Percentiles rank a stretch among this genome's conserved stretches.
These are phyloP conservation scores for Corinectria fuckeliana DNA, from an alignment of 2,329 filamentous ascomycete genomes.

Conservation along the genomic window DNA sequence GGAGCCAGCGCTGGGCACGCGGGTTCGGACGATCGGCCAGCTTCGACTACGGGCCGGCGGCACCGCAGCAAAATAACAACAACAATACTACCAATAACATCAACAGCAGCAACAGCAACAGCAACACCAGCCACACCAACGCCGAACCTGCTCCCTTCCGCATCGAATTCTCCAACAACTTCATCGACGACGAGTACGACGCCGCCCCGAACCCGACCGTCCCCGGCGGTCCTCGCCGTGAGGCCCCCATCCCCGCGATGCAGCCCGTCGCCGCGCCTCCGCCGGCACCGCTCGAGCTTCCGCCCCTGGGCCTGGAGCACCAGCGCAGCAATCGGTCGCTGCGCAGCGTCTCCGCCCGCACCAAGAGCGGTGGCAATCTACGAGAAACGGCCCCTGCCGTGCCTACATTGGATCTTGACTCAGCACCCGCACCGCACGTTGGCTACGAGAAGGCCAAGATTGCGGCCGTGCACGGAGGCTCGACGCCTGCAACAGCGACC, in stretches of 20 bases:
- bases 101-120: background rate
- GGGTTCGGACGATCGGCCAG: conserved; percentile 70
- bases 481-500: conserved; percentile 51
- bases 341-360: conserved; percentile 52
- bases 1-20: conserved; percentile 64
- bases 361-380: conserved; percentile 30
- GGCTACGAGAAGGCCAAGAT: conserved; percentile 67
- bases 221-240: conserved; percentile 75
- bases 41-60: conserved; percentile 69
- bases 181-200: conserved; percentile 67
- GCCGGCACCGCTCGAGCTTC: conserved; percentile 47
- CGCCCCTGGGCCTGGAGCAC: conserved; percentile 56
- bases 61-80: conserved; percentile 34
- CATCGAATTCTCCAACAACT: conserved; percentile 56
- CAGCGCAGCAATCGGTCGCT: conserved; percentile 65
- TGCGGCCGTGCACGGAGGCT: conserved; percentile 51
- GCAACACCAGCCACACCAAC: background rate
- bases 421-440: conserved; percentile 64
- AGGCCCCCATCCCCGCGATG: conserved; percentile 41
- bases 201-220: conserved; percentile 87
- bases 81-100: background rate
- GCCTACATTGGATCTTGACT: conserved; percentile 51
- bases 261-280: conserved; percentile 46
- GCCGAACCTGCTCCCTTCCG: conserved; percentile 49
- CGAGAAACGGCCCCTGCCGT: conserved; percentile 40